Conservation (phyloP, 2,329 filamentous ascomycete genomes). For the Fusarium nygamai region DNA sequence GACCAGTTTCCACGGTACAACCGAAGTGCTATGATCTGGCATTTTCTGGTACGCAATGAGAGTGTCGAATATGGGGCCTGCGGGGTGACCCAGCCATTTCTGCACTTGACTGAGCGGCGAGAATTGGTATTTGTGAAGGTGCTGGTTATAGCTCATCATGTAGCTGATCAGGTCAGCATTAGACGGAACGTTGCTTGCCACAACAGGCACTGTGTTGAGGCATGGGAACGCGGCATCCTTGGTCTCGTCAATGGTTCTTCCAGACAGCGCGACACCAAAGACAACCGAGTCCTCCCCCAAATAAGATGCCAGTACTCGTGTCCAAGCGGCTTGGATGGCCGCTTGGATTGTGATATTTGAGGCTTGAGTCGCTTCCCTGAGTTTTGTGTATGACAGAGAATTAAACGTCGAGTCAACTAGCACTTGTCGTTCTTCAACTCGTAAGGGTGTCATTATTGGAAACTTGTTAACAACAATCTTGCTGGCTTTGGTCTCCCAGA, state of each 20-base stretch:
- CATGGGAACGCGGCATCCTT: constrained; percentile 76
- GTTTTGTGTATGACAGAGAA: constrained; percentile 53
- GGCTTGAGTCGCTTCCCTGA: constrained; percentile 66
- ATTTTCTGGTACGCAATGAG: constrained; percentile 84
- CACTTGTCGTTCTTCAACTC: constrained; percentile 48
- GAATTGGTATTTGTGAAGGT: constrained; percentile 75
- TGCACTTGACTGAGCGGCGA: constrained; percentile 78
- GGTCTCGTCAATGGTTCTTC: constrained; percentile 71
- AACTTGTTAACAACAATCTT: constrained; percentile 73
- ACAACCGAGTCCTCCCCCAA: constrained; percentile 77
- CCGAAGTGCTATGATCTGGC: constrained; percentile 38
- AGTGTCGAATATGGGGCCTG: constrained; percentile 80
- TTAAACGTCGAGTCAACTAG: constrained; percentile 45
- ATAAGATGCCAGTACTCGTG: constrained; percentile 77
- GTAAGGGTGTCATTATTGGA: constrained; percentile 76
- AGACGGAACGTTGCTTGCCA: constrained; percentile 63
- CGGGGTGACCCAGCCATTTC: constrained; percentile 72
- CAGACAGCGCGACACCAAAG: constrained; percentile 85
- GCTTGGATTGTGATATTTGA: constrained; percentile 79
- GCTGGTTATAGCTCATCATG: constrained; percentile 73
- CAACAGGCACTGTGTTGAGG: constrained; percentile 81
- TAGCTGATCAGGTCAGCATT: constrained; percentile 67
- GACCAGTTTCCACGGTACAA: constrained; percentile 65
- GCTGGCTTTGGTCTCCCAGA: constrained; percentile 71
- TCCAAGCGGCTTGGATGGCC: constrained; percentile 81